Conservation (phyloP, 2,329 filamentous ascomycete genomes). For the Pseudocercospora eumusae region DNA sequence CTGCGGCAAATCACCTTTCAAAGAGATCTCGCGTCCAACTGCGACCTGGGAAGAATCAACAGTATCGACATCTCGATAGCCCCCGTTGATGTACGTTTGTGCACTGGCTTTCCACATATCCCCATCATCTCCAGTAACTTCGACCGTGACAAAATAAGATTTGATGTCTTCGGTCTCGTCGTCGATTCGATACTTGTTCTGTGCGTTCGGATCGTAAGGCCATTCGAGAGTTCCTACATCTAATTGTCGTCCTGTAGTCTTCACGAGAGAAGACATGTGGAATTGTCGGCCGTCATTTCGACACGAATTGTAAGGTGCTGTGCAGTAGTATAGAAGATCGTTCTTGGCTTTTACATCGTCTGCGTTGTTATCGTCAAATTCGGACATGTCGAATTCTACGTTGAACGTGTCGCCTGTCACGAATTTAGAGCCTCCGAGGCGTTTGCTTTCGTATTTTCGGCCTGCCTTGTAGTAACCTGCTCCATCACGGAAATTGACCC, state of each 20-base stretch:
- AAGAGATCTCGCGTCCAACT: slow-evolving; percentile 4
- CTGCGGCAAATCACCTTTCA: slow-evolving; percentile 9
- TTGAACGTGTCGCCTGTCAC: slow-evolving; percentile 17
- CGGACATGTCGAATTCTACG: slow-evolving; percentile 16
- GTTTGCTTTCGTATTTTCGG: slow-evolving; percentile 5
- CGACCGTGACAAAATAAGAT: slow-evolving; percentile 12
- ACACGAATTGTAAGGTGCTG: slow-evolving; percentile 9
- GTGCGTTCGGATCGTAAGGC: slow-evolving; percentile 13
- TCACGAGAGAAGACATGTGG: slow-evolving; percentile 12
- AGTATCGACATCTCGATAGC: slow-evolving; percentile 1
- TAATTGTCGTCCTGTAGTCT: not conserved
- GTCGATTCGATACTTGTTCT: slow-evolving; percentile 15
- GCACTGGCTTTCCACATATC: slow-evolving; percentile 13
- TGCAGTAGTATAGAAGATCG: slow-evolving; percentile 9
- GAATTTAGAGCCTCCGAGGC: slow-evolving; percentile 8
- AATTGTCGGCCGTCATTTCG: slow-evolving; percentile 19
- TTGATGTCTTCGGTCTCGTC: slow-evolving; percentile 11
- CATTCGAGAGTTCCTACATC: slow-evolving; percentile 6
- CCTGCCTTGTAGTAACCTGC: slow-evolving; percentile 8
- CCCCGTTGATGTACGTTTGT: not conserved
- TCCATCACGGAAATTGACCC: slow-evolving; percentile 14
- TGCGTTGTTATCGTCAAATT: slow-evolving; percentile 15
- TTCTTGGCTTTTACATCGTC: slow-evolving; percentile 8
- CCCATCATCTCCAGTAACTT: slow-evolving; percentile 13
- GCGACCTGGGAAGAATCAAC: not conserved